phyloP scores from a whole-genome alignment of 768 basidiomycete species.

The Boletellus ananas region DNA sequence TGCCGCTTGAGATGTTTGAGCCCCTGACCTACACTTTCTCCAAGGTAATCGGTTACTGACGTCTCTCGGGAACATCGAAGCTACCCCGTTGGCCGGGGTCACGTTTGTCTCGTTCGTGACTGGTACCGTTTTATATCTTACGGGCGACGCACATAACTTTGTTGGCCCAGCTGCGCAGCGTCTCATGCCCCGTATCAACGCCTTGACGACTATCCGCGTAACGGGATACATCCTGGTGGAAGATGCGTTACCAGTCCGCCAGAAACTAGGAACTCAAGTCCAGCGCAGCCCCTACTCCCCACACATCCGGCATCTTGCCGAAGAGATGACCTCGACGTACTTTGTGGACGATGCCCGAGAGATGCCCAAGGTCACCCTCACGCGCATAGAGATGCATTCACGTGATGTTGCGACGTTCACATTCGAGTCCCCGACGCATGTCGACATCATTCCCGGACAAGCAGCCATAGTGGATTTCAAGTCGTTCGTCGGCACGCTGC shows the following conservation, averaged over 20 bases:
- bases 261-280: constrained; percentile 31
- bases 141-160: constrained; percentile 52
- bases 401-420: constrained; percentile 52
- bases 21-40: background rate
- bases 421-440: constrained; percentile 36
- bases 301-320: constrained; percentile 50
- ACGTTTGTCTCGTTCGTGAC: constrained; percentile 51
- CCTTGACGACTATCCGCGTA: constrained; percentile 45
- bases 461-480: constrained; percentile 53
- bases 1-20: background rate
- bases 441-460: constrained; percentile 46
- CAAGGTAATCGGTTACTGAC: constrained; percentile 60
- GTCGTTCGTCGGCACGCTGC: constrained; percentile 42
- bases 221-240: constrained; percentile 53
- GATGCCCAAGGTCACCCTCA: constrained; percentile 28
- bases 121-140: constrained; percentile 62
- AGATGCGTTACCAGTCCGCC: constrained; percentile 56
- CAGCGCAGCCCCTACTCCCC: constrained; percentile 55
- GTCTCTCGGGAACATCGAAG: constrained; percentile 62
- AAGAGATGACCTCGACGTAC: constrained; percentile 39
- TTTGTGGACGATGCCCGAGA: constrained; percentile 18
- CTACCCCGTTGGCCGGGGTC: constrained; percentile 52
- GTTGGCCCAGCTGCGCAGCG: constrained; percentile 38
- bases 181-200: constrained; percentile 55
- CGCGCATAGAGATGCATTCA: constrained; percentile 41